These are phyloP conservation scores for Chaetomium olivaceum DNA, from an alignment of 2,329 filamentous ascomycete genomes.

Conservation along the genomic window DNA sequence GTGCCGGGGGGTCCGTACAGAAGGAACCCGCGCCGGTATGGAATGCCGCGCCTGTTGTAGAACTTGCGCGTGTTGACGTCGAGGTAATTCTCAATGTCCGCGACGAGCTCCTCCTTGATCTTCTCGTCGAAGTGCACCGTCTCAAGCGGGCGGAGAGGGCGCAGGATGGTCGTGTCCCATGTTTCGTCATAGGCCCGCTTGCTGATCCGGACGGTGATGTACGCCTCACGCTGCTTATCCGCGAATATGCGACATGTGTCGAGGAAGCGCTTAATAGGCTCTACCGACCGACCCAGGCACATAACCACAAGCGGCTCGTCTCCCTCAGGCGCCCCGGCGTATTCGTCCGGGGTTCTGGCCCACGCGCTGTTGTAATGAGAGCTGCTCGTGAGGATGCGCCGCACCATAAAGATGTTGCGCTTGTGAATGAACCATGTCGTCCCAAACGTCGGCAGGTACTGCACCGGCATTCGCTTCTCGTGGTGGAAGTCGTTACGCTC, in stretches of 20 bases:
- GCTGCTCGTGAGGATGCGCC: slow-evolving; percentile 35
- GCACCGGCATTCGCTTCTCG: slow-evolving; percentile 40
- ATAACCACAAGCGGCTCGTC: slow-evolving; percentile 44
- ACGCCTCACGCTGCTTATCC: slow-evolving; percentile 41
- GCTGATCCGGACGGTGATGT: slow-evolving; percentile 41
- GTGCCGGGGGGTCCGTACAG: slow-evolving; percentile 73
- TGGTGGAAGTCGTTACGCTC: slow-evolving; percentile 39
- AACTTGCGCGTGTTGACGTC: slow-evolving; percentile 57
- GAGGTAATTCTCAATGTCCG: slow-evolving; percentile 69
- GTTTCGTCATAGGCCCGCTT: slow-evolving; percentile 34
- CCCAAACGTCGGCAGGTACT: slow-evolving; percentile 43
- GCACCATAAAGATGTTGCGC: slow-evolving; percentile 41
- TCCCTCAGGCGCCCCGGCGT: slow-evolving; percentile 38
- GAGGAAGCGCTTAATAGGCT: slow-evolving; percentile 49
- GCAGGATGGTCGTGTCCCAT: slow-evolving; percentile 42
- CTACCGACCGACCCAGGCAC: slow-evolving; percentile 47
- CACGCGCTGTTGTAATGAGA: slow-evolving; percentile 24
- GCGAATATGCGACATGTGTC: slow-evolving; percentile 50
- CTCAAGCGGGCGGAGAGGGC: slow-evolving; percentile 38
- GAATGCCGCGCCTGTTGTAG: slow-evolving; percentile 72
- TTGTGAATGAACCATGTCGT: slow-evolving; percentile 41
- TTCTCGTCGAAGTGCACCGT: slow-evolving; percentile 42
- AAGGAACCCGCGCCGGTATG: slow-evolving; percentile 72
- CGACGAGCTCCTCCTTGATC: slow-evolving; percentile 63
- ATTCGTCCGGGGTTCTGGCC: slow-evolving; percentile 37